phyloP scores from a whole-genome alignment of 2,329 filamentous ascomycete species.

The Aspergillus brasiliensis region DNA sequence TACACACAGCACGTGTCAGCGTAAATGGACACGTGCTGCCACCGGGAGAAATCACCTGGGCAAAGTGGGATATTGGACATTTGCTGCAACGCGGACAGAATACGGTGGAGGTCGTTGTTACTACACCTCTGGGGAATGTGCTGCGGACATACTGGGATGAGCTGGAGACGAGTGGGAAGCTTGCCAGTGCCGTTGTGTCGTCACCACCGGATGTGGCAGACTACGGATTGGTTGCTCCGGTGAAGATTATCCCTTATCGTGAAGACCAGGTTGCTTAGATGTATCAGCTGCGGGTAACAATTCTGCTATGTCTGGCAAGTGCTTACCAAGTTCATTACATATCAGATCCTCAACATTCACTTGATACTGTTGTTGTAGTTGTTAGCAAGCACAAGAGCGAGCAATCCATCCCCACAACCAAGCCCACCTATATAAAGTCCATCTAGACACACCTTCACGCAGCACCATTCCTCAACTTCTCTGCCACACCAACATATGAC shows the following conservation, averaged over 20 bases:
- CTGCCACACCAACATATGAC: neutral
- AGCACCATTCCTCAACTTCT: neutral
- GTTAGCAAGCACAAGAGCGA: too few species aligned
- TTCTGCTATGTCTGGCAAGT: too few species aligned
- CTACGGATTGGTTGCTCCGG: neutral
- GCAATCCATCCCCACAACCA: neutral
- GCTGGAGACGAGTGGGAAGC: neutral
- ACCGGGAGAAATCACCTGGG: constrained; percentile 14
- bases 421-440: neutral
- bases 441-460: neutral
- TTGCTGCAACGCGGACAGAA: neutral
- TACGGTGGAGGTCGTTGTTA: neutral
- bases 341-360: too few species aligned
- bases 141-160: neutral
- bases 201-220: neutral
- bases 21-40: constrained; percentile 18
- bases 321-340: too few species aligned
- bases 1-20: constrained; percentile 9
- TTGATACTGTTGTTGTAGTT: too few species aligned
- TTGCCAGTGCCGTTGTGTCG: neutral
- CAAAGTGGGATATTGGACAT: neutral
- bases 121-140: neutral
- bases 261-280: neutral
- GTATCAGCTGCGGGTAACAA: neutral
- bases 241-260: neutral